Percentiles rank a stretch among this genome's conserved stretches.
Evolutionary conservation across 2,329 filamentous ascomycete genomes (phyloP).

Genomic region (Penicillium brasilianum): DNA sequence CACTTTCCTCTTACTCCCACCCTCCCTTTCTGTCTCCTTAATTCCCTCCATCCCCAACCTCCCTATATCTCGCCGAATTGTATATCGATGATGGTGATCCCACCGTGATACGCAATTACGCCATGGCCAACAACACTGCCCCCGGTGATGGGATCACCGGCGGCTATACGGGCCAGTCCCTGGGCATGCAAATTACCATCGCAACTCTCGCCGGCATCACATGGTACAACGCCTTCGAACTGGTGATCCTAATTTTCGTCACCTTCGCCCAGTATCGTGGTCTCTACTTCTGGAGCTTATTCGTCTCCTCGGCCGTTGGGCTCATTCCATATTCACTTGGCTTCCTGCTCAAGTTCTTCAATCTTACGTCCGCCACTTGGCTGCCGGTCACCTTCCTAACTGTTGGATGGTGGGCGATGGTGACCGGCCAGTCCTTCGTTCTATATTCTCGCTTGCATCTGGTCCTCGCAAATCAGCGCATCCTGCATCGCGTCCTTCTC

Average conservation of each 20-base stretch:
- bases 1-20: conserved; percentile 8
- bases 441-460: conserved; percentile 58
- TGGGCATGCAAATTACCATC: conserved; percentile 50
- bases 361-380: conserved; percentile 41
- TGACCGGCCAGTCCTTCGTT: conserved; percentile 56
- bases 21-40: not conserved
- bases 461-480: conserved; percentile 46
- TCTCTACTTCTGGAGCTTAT: conserved; percentile 57
- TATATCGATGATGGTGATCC: conserved; percentile 10
- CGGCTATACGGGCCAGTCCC: conserved; percentile 39
- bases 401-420: conserved; percentile 55
- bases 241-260: conserved; percentile 55
- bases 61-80: not conserved
- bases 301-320: conserved; percentile 51
- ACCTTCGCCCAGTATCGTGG: conserved; percentile 54
- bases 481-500: conserved; percentile 48
- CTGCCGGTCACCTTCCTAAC: conserved; percentile 51
- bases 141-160: conserved; percentile 47
- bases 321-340: conserved; percentile 53
- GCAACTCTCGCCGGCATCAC: conserved; percentile 54
- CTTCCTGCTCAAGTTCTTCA: conserved; percentile 55
- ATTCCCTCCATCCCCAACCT: conserved; percentile 1
- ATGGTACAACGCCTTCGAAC: conserved; percentile 57
- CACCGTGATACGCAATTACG: conserved; percentile 13
- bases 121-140: conserved; percentile 34